Conservation (phyloP, 257 asterid genomes). For the Scutellaria galericulata region DNA sequence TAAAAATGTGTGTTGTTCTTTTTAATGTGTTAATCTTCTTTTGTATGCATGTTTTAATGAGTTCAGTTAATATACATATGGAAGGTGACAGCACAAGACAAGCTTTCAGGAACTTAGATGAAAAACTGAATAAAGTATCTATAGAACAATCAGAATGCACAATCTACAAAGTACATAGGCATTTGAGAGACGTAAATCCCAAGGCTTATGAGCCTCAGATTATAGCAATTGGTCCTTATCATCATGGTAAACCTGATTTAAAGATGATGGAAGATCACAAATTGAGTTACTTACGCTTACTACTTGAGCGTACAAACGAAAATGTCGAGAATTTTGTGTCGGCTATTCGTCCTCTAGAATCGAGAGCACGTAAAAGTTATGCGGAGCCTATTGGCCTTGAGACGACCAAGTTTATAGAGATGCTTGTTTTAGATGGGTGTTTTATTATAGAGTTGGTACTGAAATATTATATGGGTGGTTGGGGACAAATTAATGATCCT, state of each 20-base stretch:
- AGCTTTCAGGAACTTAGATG: too few relatives aligned
- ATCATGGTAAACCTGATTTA: background rate
- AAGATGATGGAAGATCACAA: slow-evolving; percentile 13
- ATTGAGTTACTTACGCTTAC: background rate
- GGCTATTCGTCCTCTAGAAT: background rate
- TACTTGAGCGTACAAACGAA: background rate
- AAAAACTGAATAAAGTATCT: background rate
- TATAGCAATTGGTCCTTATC: slow-evolving; percentile 24
- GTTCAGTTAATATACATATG: too few relatives aligned
- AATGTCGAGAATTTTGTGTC: background rate
- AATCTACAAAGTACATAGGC: slow-evolving; percentile 9
- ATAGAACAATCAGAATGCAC: too few relatives aligned
- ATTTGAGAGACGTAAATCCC: background rate
- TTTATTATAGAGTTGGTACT: slow-evolving; percentile 8
- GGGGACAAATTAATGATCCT: background rate
- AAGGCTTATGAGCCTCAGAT: slow-evolving; percentile 9
- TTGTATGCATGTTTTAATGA: too few relatives aligned
- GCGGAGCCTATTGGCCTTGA: background rate
- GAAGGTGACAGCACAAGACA: too few relatives aligned
- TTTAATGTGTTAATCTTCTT: too few relatives aligned
- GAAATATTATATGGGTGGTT: too few relatives aligned
- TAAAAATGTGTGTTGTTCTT: too few relatives aligned
- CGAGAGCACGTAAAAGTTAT: background rate
- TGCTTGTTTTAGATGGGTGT: slow-evolving; percentile 23
- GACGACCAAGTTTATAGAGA: background rate